A percentile compares a stretch with the other conserved stretches of the same genome.
Evolutionary conservation across 75 land plant species (phyloP).

Genomic region (Isoetes taiwanensis): DNA sequence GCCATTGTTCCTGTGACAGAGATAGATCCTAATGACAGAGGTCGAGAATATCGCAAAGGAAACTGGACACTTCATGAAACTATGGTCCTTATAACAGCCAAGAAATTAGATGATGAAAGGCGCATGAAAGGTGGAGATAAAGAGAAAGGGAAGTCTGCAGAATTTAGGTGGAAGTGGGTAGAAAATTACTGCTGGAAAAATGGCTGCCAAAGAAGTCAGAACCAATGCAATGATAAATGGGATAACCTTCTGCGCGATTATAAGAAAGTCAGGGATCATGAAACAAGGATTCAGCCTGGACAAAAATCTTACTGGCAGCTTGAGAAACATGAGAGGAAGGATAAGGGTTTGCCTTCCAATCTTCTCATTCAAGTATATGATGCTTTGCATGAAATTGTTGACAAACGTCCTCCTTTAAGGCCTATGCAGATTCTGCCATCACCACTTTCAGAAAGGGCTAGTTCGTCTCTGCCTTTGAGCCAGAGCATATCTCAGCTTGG

Average conservation of each 20-base stretch:
- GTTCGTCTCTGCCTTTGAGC: no score
- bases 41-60: slow-evolving; percentile 60
- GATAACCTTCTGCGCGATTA: slow-evolving; percentile 46
- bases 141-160: slow-evolving; percentile 33
- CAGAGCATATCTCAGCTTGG: no score
- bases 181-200: slow-evolving; percentile 57
- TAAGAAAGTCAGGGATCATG: slow-evolving; percentile 22
- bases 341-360: slow-evolving; percentile 46
- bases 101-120: slow-evolving; percentile 61
- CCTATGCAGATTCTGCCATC: no score
- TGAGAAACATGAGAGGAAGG: slow-evolving; percentile 57
- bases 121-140: slow-evolving; percentile 30
- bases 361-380: slow-evolving; percentile 39
- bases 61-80: slow-evolving; percentile 66
- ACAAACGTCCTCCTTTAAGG: slow-evolving; percentile 22
- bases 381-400: slow-evolving; percentile 40
- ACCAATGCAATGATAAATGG: slow-evolving; percentile 80
- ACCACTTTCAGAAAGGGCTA: no score
- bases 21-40: no score
- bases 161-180: slow-evolving; percentile 66
- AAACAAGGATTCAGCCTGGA: background rate
- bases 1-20: no score
- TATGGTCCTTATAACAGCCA: slow-evolving; percentile 47
- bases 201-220: slow-evolving; percentile 49
- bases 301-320: slow-evolving; percentile 41